Conservation (phyloP, 2,329 filamentous ascomycete genomes). For the Trichoderma cornu-damae region DNA sequence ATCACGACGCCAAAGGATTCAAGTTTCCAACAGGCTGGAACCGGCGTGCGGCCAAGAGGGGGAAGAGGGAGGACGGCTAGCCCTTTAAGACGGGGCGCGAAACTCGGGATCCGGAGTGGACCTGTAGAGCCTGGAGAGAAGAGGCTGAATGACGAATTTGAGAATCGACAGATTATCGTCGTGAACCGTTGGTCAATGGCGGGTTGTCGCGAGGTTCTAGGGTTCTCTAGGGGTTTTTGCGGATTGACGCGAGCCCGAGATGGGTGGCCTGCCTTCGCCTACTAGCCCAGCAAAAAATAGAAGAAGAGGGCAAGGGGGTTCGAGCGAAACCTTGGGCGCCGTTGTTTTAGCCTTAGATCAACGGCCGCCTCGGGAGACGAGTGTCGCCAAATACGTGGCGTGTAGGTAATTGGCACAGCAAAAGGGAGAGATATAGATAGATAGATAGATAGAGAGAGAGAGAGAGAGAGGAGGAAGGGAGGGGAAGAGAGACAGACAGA, state of each 20-base stretch:
- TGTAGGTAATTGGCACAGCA: neutral
- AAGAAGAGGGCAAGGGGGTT: slow-evolving; percentile 7
- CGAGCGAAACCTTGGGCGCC: neutral
- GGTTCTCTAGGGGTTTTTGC: slow-evolving; percentile 6
- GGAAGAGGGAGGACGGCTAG: neutral
- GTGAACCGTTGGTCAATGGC: slow-evolving; percentile 15
- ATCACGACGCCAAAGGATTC: neutral
- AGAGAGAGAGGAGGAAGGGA: neutral
- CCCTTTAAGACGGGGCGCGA: slow-evolving; percentile 12
- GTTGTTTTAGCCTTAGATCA: neutral
- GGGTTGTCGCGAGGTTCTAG: slow-evolving; percentile 15
- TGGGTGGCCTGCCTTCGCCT: slow-evolving; percentile 6
- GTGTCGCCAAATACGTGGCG: neutral
- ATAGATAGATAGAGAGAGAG: too few relatives aligned
- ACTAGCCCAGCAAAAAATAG: slow-evolving; percentile 7
- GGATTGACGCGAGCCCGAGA: slow-evolving; percentile 14
- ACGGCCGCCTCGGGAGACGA: too few relatives aligned
- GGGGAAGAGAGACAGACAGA: neutral
- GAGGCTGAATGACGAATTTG: slow-evolving; percentile 1
- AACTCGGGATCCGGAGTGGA: slow-evolving; percentile 8
- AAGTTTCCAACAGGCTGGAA: neutral
- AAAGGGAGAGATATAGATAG: too few relatives aligned
- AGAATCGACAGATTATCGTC: slow-evolving; percentile 9
- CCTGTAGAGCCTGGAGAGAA: neutral
- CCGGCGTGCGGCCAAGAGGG: neutral